Evolutionary conservation across 257 asterid genomes (phyloP).

Genomic region (Apocynum venetum): DNA sequence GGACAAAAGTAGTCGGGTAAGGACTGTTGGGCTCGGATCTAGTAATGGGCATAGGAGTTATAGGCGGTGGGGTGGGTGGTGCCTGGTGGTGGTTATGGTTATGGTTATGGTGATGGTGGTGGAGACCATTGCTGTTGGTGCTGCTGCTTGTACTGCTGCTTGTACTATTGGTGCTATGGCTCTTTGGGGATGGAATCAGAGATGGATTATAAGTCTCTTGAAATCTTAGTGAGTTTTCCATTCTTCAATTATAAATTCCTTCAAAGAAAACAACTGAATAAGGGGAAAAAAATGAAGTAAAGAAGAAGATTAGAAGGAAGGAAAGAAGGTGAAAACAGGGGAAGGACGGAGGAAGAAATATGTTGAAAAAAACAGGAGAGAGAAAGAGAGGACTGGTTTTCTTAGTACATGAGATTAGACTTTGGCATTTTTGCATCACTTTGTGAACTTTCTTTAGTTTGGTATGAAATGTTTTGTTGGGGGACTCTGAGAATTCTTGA

Average conservation of each 20-base stretch:
- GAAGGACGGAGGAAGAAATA: conserved; percentile 14
- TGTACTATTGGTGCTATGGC: conserved; percentile 40
- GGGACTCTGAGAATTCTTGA: conserved; percentile 6
- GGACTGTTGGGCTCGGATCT: conserved; percentile 91
- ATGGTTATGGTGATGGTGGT: conserved; percentile 30
- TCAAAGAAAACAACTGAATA: background rate
- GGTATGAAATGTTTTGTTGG: conserved; percentile 44
- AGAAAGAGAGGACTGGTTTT: conserved; percentile 1
- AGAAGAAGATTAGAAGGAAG: conserved; percentile 1
- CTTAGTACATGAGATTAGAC: conserved; percentile 17
- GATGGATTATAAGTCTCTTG: conserved; percentile 37
- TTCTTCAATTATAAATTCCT: conserved; percentile 20
- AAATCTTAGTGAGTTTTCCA: conserved; percentile 45
- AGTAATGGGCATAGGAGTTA: conserved; percentile 46
- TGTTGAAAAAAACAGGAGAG: conserved; percentile 6
- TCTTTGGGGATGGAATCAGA: conserved; percentile 35
- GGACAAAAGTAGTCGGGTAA: conserved; percentile 95
- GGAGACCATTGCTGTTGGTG: conserved; percentile 21
- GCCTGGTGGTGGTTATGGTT: conserved; percentile 21
- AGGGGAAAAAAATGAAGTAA: background rate
- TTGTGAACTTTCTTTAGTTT: conserved; percentile 38
- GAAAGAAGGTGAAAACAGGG: background rate
- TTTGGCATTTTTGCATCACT: conserved; percentile 33
- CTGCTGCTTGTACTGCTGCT: conserved; percentile 32
- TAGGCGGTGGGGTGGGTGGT: conserved; percentile 32